Percentiles rank a stretch among this genome's conserved stretches.
Conservation (phyloP, 164 flowering plant species). For the Houttuynia cordata region DNA sequence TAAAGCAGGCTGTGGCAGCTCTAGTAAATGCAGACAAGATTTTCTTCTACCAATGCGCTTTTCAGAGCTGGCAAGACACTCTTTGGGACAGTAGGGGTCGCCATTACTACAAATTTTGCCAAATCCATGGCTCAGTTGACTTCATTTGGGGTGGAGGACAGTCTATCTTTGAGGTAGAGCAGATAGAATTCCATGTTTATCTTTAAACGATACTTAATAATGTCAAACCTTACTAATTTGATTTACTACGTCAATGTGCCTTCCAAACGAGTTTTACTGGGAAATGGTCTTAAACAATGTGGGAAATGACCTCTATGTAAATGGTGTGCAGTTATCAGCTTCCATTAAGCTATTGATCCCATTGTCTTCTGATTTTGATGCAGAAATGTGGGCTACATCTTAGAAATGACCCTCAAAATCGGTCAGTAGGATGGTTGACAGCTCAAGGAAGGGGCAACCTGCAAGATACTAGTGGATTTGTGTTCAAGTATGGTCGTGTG, state of each 20-base stretch:
- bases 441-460: constrained; percentile 21
- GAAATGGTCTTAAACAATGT: no score
- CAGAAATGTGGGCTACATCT: not conserved
- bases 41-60: constrained; percentile 31
- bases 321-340: no score
- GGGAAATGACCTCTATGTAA: no score
- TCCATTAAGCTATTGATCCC: not conserved
- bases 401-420: not conserved
- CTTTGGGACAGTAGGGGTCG: constrained; percentile 48
- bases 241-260: no score
- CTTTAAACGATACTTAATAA: no score
- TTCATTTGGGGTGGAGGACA: constrained; percentile 60
- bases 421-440: constrained; percentile 12
- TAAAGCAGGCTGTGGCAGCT: constrained; percentile 38
- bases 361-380: not conserved
- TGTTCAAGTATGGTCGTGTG: constrained; percentile 20
- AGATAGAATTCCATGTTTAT: no score
- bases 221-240: no score
- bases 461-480: constrained; percentile 18
- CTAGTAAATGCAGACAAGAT: constrained; percentile 33
- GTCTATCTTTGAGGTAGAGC: constrained; percentile 65
- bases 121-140: constrained; percentile 56
- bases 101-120: constrained; percentile 46
- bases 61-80: constrained; percentile 57
- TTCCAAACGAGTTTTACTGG: no score